Base-by-base conservation (phyloP, 1,284 basidiomycete genomes). In the Cutaneotrichosporon dermatis region DNA sequence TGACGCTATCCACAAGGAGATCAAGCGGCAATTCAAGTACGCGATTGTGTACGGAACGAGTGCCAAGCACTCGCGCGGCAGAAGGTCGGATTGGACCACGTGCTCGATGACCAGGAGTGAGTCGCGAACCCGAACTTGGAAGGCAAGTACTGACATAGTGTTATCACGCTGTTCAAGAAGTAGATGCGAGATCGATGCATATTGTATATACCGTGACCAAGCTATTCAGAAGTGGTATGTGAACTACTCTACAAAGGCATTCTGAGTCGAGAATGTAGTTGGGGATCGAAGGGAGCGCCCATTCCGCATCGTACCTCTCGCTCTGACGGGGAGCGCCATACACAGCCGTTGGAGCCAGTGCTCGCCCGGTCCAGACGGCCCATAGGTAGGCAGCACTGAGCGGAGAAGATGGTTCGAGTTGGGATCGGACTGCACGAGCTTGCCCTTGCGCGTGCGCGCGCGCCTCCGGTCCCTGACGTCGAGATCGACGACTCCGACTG, bases 51-150 rank as follows among this genome's bases (percentile, higher is more conserved):
- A 91, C 89, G 93, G 94, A 55, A 82, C 90, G 25, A 95, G 91
- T 65, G 94, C 93, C 33, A 99, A 98, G 79, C 96, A 99, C 76
- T 83, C 92, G 11, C 83, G 94, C 67, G 96, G 96, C 96, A 99
- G 79, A 94, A 96, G 75, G 93, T 97, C 35, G 95, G 96, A 6
- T 69, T 93, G 57, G 92, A 94, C 35, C 92, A 95, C 74, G 76
- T 89, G 12, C 76, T 95, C 54, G 90, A 94, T 72, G 92, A 94
- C 69, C 91, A 94, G 80, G 91, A 93, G 57, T 58, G 51, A 58
- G 57, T n/a, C 9, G n/a, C n/a, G n/a, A n/a, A n/a, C n/a, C n/a
- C n/a, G n/a, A n/a, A n/a, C n/a, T n/a, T n/a, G n/a, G n/a, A n/a
- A n/a, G n/a, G n/a, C n/a, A n/a, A n/a, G n/a, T 9, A 11, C 57